phyloP scores from a whole-genome alignment of 208 protist genomes.

The Acanthamoeba triangularis region DNA sequence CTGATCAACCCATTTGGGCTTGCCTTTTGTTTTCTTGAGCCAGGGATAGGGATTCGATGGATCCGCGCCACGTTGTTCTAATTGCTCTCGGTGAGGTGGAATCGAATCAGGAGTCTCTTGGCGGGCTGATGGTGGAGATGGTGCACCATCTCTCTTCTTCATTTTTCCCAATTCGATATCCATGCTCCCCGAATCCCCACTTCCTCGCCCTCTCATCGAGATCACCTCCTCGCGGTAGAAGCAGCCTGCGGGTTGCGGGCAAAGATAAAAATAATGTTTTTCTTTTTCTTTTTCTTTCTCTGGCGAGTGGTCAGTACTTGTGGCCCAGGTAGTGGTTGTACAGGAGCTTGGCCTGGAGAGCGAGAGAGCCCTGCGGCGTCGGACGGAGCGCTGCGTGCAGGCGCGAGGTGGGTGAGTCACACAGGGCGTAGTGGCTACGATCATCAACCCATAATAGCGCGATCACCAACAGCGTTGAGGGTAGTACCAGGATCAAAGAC shows the following conservation, averaged over 20 bases:
- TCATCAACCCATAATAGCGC: no score
- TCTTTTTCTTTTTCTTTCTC: no score
- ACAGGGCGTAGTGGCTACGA: no score
- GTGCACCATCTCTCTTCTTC: background rate
- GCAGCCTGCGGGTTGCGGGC: no score
- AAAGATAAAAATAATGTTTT: no score
- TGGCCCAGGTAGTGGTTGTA: constrained; percentile 65
- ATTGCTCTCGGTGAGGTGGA: background rate
- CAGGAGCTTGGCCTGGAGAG: constrained; percentile 36
- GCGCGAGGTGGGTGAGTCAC: background rate
- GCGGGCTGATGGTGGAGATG: no score
- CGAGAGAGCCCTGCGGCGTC: background rate
- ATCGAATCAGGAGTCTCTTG: no score
- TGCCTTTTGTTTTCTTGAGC: background rate
- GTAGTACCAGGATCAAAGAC: constrained; percentile 58
- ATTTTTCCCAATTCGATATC: background rate
- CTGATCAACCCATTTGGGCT: background rate
- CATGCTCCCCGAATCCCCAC: background rate
- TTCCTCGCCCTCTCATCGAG: no score
- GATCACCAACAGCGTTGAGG: background rate
- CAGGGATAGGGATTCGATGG: background rate
- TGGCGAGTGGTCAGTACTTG: constrained; percentile 71
- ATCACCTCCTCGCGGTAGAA: no score
- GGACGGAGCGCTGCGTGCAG: background rate
- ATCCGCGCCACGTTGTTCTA: background rate